A percentile compares a stretch with the other conserved stretches of the same genome.
phyloP scores from a whole-genome alignment of 2,329 filamentous ascomycete species.

The Pseudogymnoascus sp. region DNA sequence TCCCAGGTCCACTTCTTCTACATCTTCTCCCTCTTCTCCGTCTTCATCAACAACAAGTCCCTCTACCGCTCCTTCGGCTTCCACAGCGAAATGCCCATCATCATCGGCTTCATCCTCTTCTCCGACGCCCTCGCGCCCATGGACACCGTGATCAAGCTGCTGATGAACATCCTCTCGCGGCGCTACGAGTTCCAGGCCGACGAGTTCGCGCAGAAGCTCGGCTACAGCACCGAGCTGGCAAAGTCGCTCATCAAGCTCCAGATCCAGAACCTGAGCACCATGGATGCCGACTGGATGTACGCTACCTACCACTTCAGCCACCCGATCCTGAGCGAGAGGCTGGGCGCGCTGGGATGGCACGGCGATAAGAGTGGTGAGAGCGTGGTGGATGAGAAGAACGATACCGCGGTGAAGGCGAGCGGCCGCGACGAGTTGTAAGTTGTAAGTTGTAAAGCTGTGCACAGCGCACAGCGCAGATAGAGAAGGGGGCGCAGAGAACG shows the following conservation, averaged over 20 bases:
- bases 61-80: constrained; percentile 92
- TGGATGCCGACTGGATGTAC: constrained; percentile 98
- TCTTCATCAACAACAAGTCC: constrained; percentile 92
- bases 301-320: constrained; percentile 98
- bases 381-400: constrained; percentile 45
- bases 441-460: background rate
- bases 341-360: constrained; percentile 85
- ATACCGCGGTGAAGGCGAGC: constrained; percentile 59
- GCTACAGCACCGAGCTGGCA: constrained; percentile 77
- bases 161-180: constrained; percentile 93
- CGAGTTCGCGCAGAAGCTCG: constrained; percentile 75
- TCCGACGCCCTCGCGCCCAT: constrained; percentile 92
- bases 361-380: constrained; percentile 45
- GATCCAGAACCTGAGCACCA: constrained; percentile 94
- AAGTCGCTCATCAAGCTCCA: constrained; percentile 92
- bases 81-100: constrained; percentile 72
- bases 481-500: constrained; percentile 11
- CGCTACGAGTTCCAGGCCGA: constrained; percentile 96
- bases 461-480: background rate
- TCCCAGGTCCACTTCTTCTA: constrained; percentile 83
- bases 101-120: constrained; percentile 96
- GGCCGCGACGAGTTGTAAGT: constrained; percentile 63
- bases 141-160: constrained; percentile 86
- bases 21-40: constrained; percentile 91
- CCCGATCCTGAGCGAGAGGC: constrained; percentile 86